Base-by-base conservation (phyloP, 2,329 filamentous ascomycete genomes). In the Neonectria hederae region DNA sequence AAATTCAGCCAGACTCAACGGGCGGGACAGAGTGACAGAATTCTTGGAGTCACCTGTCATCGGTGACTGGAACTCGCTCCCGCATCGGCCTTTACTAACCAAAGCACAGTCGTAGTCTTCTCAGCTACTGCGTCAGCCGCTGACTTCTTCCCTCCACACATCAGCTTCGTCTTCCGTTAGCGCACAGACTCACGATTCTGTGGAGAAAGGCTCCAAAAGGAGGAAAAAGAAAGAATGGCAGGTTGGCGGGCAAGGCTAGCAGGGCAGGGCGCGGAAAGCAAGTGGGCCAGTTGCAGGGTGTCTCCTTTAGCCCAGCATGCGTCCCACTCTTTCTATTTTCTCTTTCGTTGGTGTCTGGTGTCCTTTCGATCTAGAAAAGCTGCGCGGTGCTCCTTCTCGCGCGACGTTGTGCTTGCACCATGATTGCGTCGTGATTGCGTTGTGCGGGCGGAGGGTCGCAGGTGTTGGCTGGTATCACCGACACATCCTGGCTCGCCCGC, bases 401-500 rank as follows among this genome's bases (percentile, higher is more conserved):
- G 30, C 14, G 43, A 28, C 59, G 58, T 45, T 22, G 51, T 38
- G 22, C 30, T 30, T 17, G 14, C 14, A 38, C 35, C 35, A 38
- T 38, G 35, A 38, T 40, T 24, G 43, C 54, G 54, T 46, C 40
- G 59, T 49, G 59, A 56, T n/a, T 54, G 40, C 60, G 40, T 59
- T 19, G 62, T 26, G 56, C 42, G 57, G 32, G 58, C 53, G 53
- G 53, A 38, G 51, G 51, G 46, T 57, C 56, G 32, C 52, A 49
- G 46, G 38, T 48, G 58, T 54, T 65, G 62, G 58, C 53, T 65
- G 54, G 58, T 65, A 65, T 62, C 62, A 65, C 62, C 62, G 62
- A 65, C 32, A 38, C 22, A 22, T 38, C 58, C 53, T 43, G 57
- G 53, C 48, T 61, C 58, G 32, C 32, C 58, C 58, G 54, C 53